phyloP scores from a whole-genome alignment of 345 rosid genomes.

The Nephelium lappaceum region DNA sequence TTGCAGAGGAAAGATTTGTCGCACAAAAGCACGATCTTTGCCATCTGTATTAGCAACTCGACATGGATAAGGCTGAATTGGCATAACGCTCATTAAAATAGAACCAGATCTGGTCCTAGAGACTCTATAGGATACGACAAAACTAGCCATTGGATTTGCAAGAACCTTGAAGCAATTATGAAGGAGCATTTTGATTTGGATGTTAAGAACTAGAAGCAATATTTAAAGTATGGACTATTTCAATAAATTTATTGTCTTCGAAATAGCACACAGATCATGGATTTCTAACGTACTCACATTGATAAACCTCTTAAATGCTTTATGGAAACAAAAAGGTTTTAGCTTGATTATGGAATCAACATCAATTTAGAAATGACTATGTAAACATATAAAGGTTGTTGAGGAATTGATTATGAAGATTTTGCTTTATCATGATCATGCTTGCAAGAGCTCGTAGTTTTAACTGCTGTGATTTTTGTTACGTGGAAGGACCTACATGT shows the following conservation, averaged over 20 bases:
- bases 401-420: not conserved
- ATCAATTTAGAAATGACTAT: no score
- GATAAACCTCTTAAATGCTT: not conserved
- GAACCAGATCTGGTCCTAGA: slow-evolving; percentile 35
- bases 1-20: slow-evolving; percentile 61
- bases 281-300: not conserved
- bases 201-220: slow-evolving; percentile 31
- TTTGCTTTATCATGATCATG: not conserved
- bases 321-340: not conserved
- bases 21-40: slow-evolving; percentile 60
- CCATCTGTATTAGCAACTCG: slow-evolving; percentile 64
- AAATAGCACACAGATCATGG: not conserved
- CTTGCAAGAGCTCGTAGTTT: not conserved
- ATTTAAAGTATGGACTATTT: not conserved
- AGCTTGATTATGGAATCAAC: not conserved
- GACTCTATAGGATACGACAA: slow-evolving; percentile 64
- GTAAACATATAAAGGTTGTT: no score
- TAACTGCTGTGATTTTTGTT: not conserved
- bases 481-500: not conserved
- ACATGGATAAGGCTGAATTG: slow-evolving; percentile 58
- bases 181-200: slow-evolving; percentile 57
- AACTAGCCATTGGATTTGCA: slow-evolving; percentile 75
- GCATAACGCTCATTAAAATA: slow-evolving; percentile 27
- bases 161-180: slow-evolving; percentile 53
- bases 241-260: no score